Base-by-base conservation (phyloP, 768 basidiomycete species). In the Phlebiopsis flavidoalba region DNA sequence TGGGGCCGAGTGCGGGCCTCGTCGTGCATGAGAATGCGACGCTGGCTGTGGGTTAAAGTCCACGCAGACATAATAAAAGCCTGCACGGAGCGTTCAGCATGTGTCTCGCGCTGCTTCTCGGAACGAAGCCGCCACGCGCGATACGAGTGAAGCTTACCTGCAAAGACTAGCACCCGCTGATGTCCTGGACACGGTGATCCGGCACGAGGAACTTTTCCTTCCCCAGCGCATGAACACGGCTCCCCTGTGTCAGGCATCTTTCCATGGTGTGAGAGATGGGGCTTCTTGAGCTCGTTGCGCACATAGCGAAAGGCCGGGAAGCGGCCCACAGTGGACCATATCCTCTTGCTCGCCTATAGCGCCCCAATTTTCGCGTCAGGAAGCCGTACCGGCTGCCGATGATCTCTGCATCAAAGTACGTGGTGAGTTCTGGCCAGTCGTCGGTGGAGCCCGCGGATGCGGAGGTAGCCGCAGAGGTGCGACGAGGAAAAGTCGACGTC, bases 201-300 rank as follows among this genome's bases (percentile, higher is more conserved):
- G 95, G 95, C n/a, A 98, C 91, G 57, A 98, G 78, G 74, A 97
- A 98, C 68, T 88, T 80, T 75, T 98, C 96, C 75, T 98, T 98
- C 90, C n/a, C n/a, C 94, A 95, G 62, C 96, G 80, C 89, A 98
- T 93, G 72, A 98, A 98, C 33, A 95, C 85, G 24, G 88, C 88
- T 1, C 88, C 88, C 53, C 88, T 82, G 67, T 89, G n/a, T n/a
- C n/a, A 60, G 10, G 65, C 65, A 46, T 88, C 79, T 68, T 90
- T 89, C n/a, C 69, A 96, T 87, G 46, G 90, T 92, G n/a, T n/a
- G n/a, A n/a, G 72, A 92, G 68, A 63, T 86, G 81, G 0, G 93
- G 93, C 69, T 83, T 79, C 70, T 87, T 83, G 63, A 95, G 81
- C 68, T 95, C 91, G 61, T 83, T 79, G 71, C 86, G 87, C 64